Conservation (phyloP, 208 protist species). For the Phytomonas sp. region DNA sequence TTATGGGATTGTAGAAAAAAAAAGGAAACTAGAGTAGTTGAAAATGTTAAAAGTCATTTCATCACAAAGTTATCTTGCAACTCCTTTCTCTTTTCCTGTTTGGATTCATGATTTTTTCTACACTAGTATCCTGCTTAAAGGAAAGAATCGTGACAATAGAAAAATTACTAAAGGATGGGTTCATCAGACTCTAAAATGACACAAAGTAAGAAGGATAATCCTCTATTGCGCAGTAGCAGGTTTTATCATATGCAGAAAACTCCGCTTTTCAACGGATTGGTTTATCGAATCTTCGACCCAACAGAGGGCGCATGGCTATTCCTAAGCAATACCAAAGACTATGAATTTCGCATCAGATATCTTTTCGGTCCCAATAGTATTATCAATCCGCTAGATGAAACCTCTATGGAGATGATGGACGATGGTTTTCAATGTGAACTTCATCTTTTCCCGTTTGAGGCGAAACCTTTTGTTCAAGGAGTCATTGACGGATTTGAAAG, state of each 20-base stretch:
- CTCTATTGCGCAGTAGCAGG: not conserved
- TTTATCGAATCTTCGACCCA: conserved; percentile 56
- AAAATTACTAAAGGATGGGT: conserved; percentile 15
- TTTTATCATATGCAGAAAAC: conserved; percentile 18
- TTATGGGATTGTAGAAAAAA: not conserved
- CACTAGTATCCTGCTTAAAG: not conserved
- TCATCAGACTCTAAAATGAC: conserved; percentile 11
- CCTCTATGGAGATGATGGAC: conserved; percentile 35
- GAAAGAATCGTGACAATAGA: not conserved
- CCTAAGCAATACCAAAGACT: conserved; percentile 75
- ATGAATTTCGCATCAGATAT: conserved; percentile 80
- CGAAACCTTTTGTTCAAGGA: conserved; percentile 56
- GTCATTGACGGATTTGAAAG: conserved; percentile 51
- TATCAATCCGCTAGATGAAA: conserved; percentile 34
- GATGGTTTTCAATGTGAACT: conserved; percentile 62
- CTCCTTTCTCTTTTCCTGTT: not conserved
- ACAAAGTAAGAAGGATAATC: not conserved
- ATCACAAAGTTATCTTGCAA: not conserved
- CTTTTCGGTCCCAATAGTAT: conserved; percentile 51
- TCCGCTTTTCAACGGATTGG: conserved; percentile 61
- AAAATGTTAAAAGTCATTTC: not conserved
- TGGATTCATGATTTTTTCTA: not conserved
- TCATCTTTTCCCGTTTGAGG: conserved; percentile 55
- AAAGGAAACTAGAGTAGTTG: not conserved
- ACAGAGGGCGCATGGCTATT: conserved; percentile 35